Base-by-base conservation (phyloP, 2,329 filamentous ascomycete species). In the Drechslera avenae region DNA sequence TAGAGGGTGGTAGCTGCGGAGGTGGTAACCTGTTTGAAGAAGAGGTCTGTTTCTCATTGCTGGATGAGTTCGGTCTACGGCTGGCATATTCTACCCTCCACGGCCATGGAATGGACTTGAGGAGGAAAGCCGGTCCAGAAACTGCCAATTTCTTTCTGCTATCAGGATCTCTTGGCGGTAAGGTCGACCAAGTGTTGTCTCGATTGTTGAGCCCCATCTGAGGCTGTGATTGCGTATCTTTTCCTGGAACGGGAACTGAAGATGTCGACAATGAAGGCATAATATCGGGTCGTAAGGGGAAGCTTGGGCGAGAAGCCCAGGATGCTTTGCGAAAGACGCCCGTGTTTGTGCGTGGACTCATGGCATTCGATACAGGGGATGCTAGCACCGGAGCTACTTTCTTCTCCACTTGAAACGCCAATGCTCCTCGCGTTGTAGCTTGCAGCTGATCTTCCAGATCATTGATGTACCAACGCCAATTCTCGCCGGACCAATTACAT, bases 391-490 rank as follows among this genome's bases (percentile, higher is more conserved):
- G 45, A 3, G 16, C 53, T 32, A 56, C 46, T 14, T 34, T 10
- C 7, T 30, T 50, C 12, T 64, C 57, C 0, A 63, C 43, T 9
- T 47, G 45, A 3, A 43, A 39, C 2, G 47, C 36, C 3, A 59
- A 19, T 4, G 44, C 54, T 14, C 40, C 40, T 19, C 59, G 39
- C 12, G 64, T 62, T 4, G 58, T 41, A 8, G 40, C 23, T 23
- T 71, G 67, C 14, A 74, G 31, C n/a, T 53, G 12, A 4, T 68
- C 45, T 48, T 77, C 74, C 0, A 77, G 55, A 33, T 61, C 62
- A 19, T 72, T 73, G 8, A 77, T 66, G 52, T 75, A 78, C 71
- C 73, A 75, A 2, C 74, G 67, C 76, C 76, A 78, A 16, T 76
- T 67, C 44, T 78, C 75, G 3, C 54, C 60, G 2, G 73, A 66